These are phyloP conservation scores for Pseudogymnoascus sp. DNA, from an alignment of 2,329 filamentous ascomycete genomes.

Conservation along the genomic window DNA sequence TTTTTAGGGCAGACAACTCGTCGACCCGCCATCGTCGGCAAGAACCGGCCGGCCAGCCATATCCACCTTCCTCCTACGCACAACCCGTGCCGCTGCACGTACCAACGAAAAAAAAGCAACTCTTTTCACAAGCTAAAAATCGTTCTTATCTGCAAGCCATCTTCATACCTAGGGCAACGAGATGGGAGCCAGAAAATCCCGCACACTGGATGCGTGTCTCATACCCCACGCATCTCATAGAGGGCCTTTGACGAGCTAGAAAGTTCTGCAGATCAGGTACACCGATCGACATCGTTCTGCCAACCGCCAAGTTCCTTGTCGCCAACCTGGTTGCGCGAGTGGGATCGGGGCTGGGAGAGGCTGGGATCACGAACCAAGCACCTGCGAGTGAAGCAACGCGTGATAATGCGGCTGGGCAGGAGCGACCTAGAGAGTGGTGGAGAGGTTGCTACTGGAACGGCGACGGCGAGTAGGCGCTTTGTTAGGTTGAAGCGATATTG, in stretches of 20 bases:
- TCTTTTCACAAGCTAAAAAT: background rate
- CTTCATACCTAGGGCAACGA: background rate
- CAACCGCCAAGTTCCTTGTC: background rate
- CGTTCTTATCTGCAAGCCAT: background rate
- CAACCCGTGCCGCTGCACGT: background rate
- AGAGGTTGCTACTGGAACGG: background rate
- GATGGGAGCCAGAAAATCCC: background rate
- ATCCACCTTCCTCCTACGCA: background rate
- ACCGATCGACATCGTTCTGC: background rate
- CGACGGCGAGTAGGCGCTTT: background rate
- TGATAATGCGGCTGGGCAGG: background rate
- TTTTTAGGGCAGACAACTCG: background rate
- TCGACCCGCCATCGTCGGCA: background rate
- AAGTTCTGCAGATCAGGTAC: constrained; percentile 5
- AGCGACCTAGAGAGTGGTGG: background rate
- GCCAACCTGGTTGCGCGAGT: background rate
- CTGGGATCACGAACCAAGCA: background rate
- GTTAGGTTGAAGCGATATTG: background rate
- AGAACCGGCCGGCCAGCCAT: background rate
- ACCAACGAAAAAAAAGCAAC: background rate
- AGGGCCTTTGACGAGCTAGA: background rate
- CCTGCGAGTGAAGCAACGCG: background rate
- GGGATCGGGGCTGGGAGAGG: background rate
- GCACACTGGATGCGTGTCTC: background rate
- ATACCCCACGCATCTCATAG: background rate